Evolutionary conservation across 495 filamentous ascomycete genomes (phyloP), one percentile per base, ranked within the genome.

Genomic region (Hypomontagnella submonticulosa): DNA sequence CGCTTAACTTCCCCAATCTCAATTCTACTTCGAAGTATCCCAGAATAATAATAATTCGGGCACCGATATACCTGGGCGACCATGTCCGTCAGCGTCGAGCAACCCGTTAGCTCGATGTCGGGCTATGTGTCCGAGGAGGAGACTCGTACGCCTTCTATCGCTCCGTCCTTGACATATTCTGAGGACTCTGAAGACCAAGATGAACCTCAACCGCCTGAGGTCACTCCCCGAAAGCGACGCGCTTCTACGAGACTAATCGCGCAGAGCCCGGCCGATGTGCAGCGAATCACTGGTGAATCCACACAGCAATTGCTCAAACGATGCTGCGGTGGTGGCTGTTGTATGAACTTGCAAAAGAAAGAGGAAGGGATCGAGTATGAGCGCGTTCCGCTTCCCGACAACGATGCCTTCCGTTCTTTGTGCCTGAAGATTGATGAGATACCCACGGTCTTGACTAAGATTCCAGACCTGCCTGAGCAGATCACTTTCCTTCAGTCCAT

Each of bases 241-340:
- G 91, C 90, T 8, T 94, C 91, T 20, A 95, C 91, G n/a, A 79
- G 87, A 6, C 80, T 95, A 56, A 89, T 95, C 61, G 88, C 90
- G 1, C 87, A 91, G 70, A 90, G 85, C 73, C 83, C 89, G 0
- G 83, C 87, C 18, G 91, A 94, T 68, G 88, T 96, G 60, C 83
- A 86, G 68, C 80, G 88, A 60, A 84, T 96, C 19, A 86, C 87
- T 46, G 85, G 84, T 50, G 82, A 85, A 71, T 80, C 84, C 5
- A 85, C 84, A 12, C 87, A 87, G 46, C 76, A 83, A 69, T 69
- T 89, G 80, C 80, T 84, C 72, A 69, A 84, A 79, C 78, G 89
- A 79, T 99, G 96, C 80, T 99, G 95, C 73, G 95, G 95, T 32
- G 93, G 94, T 50, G 93, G 94, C 40, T 97, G 96, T 78, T 97